Conservation (phyloP, 345 rosid genomes). For the Pugionium cornutum region DNA sequence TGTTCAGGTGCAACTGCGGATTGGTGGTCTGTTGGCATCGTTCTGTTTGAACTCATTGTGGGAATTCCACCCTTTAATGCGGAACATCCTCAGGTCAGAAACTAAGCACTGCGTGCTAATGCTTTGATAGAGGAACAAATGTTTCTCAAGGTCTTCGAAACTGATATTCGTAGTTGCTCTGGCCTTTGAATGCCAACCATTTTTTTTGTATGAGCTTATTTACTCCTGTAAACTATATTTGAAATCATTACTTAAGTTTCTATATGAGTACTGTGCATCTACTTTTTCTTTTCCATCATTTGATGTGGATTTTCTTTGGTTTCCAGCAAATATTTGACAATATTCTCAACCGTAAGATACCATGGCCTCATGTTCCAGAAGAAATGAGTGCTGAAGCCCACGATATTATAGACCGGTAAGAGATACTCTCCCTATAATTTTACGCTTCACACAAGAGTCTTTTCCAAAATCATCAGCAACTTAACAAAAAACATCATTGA, state of each 20-base stretch:
- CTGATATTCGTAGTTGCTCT: neutral
- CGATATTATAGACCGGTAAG: constrained; percentile 86
- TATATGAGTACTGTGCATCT: constrained; percentile 5
- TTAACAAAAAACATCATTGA: neutral
- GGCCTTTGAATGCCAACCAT: too few relatives aligned
- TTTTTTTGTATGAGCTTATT: too few relatives aligned
- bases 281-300: constrained; percentile 14
- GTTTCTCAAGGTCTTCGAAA: constrained; percentile 22
- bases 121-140: constrained; percentile 9
- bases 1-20: constrained; percentile 91
- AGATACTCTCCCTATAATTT: constrained; percentile 3
- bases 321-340: constrained; percentile 91
- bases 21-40: constrained; percentile 99
- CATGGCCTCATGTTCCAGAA: constrained; percentile 86
- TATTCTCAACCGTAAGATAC: constrained; percentile 96
- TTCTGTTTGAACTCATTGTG: constrained; percentile 87
- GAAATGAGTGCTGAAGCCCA: constrained; percentile 86
- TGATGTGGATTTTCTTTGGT: constrained; percentile 31
- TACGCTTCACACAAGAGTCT: neutral
- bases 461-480: constrained; percentile 1
- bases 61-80: constrained; percentile 99
- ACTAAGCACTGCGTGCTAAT: constrained; percentile 13
- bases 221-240: too few relatives aligned
- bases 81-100: constrained; percentile 51
- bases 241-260: constrained; percentile 3